These are phyloP conservation scores for Candida gigantensis DNA, from an alignment of 1,139 yeast genomes.

Conservation along the genomic window DNA sequence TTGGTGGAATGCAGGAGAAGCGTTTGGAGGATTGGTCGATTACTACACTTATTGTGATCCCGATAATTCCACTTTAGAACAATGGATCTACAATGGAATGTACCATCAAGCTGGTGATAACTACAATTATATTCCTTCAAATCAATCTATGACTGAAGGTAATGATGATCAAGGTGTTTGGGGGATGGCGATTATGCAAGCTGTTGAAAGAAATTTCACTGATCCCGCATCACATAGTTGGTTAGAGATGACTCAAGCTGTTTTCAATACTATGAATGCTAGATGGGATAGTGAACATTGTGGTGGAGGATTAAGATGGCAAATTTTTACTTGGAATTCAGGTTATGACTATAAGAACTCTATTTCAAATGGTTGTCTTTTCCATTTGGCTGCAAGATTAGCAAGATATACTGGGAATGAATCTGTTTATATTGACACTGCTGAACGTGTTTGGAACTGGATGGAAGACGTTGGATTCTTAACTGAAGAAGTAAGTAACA, in stretches of 20 bases:
- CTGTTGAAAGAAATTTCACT: slow-evolving; percentile 62
- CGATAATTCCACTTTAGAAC: slow-evolving; percentile 42
- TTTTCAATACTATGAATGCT: slow-evolving; percentile 70
- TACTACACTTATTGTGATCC: slow-evolving; percentile 50
- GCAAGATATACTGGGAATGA: slow-evolving; percentile 69
- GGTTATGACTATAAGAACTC: slow-evolving; percentile 82
- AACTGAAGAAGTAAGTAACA: slow-evolving; percentile 32
- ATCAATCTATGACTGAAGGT: slow-evolving; percentile 65
- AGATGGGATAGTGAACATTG: slow-evolving; percentile 72
- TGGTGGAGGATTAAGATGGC: slow-evolving; percentile 85
- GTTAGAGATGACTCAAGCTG: slow-evolving; percentile 72
- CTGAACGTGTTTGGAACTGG: slow-evolving; percentile 74
- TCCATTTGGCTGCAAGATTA: slow-evolving; percentile 75
- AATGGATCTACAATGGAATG: slow-evolving; percentile 43
- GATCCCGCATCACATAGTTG: slow-evolving; percentile 56
- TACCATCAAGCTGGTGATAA: slow-evolving; percentile 54
- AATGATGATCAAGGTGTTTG: slow-evolving; percentile 75
- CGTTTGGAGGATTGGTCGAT: slow-evolving; percentile 61
- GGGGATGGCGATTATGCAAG: slow-evolving; percentile 63
- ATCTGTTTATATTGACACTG: slow-evolving; percentile 55
- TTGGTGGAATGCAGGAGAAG: slow-evolving; percentile 77
- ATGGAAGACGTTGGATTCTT: slow-evolving; percentile 53
- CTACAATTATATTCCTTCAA: slow-evolving; percentile 56
- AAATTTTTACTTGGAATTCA: slow-evolving; percentile 71
- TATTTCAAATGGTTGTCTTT: slow-evolving; percentile 75